Conservation (phyloP, 352 stramenopile genomes). For the Pythium biforme region DNA sequence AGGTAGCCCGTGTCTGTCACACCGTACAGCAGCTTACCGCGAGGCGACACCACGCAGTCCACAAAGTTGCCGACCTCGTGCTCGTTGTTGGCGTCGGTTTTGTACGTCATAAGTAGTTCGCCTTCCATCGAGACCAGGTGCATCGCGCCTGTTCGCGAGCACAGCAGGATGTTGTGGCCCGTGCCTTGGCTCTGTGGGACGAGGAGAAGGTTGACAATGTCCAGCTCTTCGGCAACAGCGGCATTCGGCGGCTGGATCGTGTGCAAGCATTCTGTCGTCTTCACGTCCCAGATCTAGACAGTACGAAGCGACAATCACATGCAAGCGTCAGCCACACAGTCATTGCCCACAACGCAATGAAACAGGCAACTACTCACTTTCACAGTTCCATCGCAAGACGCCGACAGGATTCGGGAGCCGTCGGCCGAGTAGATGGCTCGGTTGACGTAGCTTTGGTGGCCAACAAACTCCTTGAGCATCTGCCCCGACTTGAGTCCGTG, state of each 20-base stretch:
- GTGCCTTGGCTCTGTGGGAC: conserved; percentile 48
- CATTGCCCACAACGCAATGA: background rate
- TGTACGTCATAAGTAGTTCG: conserved; percentile 61
- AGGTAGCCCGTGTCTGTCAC: conserved; percentile 87
- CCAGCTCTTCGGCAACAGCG: conserved; percentile 57
- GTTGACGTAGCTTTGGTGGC: conserved; percentile 93
- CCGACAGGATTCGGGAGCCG: conserved; percentile 78
- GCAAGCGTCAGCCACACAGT: too few species aligned
- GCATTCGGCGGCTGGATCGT: conserved; percentile 69
- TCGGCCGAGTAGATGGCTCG: conserved; percentile 77
- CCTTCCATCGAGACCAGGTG: conserved; percentile 78
- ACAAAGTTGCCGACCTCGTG: conserved; percentile 84
- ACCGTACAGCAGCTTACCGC: conserved; percentile 84
- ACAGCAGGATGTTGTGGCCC: conserved; percentile 79
- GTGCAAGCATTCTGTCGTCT: conserved; percentile 76
- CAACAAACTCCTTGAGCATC: conserved; percentile 93
- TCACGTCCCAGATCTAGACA: conserved; percentile 77
- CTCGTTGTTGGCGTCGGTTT: conserved; percentile 57
- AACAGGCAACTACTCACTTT: conserved; percentile 36
- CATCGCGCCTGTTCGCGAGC: conserved; percentile 78
- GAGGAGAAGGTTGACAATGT: conserved; percentile 69
- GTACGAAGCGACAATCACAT: too few species aligned
- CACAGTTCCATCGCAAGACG: conserved; percentile 90
- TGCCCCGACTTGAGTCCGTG: conserved; percentile 91
- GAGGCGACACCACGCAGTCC: conserved; percentile 76